phyloP scores from a whole-genome alignment of 176 grass and related monocot species.

The Ampelocalamus luodianensis region DNA sequence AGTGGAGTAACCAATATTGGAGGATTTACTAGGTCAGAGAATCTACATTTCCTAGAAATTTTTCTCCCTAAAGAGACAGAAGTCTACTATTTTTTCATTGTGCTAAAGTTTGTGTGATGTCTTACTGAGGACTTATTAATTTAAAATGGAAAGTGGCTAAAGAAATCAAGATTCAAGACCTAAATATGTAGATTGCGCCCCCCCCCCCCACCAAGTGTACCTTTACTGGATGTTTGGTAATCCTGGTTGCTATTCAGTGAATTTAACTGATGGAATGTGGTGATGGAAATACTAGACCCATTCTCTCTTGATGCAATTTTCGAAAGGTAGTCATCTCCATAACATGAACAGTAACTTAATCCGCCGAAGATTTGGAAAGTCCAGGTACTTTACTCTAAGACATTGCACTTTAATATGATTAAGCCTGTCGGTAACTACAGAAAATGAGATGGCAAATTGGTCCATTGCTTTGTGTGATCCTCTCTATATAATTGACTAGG shows the following conservation, averaged over 20 bases:
- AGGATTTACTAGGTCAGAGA: not conserved
- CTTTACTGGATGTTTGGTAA: slow-evolving; percentile 40
- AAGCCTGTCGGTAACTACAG: not conserved
- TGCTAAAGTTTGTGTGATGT: slow-evolving; percentile 1
- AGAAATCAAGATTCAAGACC: slow-evolving; percentile 28
- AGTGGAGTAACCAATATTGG: not conserved
- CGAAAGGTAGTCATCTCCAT: slow-evolving; percentile 28
- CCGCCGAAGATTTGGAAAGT: not conserved
- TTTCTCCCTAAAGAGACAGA: slow-evolving; percentile 12
- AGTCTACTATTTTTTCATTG: not conserved
- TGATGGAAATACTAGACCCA: slow-evolving; percentile 18
- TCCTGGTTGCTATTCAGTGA: slow-evolving; percentile 42
- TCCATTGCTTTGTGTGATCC: not conserved
- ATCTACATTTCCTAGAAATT: slow-evolving; percentile 6
- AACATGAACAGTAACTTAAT: slow-evolving; percentile 36
- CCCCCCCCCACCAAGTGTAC: not conserved
- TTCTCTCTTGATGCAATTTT: slow-evolving; percentile 16
- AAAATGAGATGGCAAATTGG: slow-evolving; percentile 4
- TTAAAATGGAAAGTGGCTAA: not conserved
- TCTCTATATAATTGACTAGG: slow-evolving; percentile 10
- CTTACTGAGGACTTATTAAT: not conserved
- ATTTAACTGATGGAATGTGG: slow-evolving; percentile 33
- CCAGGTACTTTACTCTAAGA: slow-evolving; percentile 13
- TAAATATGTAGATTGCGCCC: slow-evolving; percentile 9
- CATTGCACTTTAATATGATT: not conserved